phyloP scores from a whole-genome alignment of 1,284 basidiomycete genomes.

The Moesziomyces globuligerus region DNA sequence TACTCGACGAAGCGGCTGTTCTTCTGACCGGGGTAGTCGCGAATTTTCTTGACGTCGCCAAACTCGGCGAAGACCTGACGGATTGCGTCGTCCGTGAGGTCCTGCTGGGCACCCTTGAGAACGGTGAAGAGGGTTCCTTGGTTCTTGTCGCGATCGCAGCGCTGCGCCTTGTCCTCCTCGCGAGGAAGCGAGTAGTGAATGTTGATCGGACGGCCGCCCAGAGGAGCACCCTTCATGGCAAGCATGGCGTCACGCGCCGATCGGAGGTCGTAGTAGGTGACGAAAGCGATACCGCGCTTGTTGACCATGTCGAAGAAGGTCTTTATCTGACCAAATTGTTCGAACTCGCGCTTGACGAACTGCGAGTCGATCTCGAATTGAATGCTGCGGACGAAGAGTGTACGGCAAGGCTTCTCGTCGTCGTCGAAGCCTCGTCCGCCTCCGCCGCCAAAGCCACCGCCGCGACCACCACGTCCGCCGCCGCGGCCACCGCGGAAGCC shows the following conservation, averaged over 20 bases:
- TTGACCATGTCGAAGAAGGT: constrained; percentile 94
- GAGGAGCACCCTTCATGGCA: constrained; percentile 70
- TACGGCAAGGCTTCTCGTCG: constrained; percentile 90
- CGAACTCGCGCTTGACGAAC: constrained; percentile 78
- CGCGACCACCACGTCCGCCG: constrained; percentile 22
- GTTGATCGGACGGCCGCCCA: constrained; percentile 77
- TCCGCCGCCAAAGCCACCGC: constrained; percentile 26
- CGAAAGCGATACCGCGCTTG: constrained; percentile 95
- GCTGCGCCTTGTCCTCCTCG: constrained; percentile 78
- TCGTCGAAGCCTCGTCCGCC: constrained; percentile 31
- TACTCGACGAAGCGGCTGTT: constrained; percentile 48
- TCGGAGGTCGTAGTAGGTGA: constrained; percentile 91
- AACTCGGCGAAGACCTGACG: constrained; percentile 83
- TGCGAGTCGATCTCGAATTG: constrained; percentile 36
- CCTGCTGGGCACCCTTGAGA: constrained; percentile 75
- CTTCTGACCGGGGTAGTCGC: constrained; percentile 54
- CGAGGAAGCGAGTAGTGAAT: constrained; percentile 96
- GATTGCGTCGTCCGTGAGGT: constrained; percentile 84
- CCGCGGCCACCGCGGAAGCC: constrained; percentile 16
- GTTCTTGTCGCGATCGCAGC: constrained; percentile 85
- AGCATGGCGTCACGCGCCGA: constrained; percentile 90
- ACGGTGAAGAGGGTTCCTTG: constrained; percentile 87
- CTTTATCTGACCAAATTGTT: constrained; percentile 91
- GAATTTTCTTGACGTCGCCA: constrained; percentile 87
- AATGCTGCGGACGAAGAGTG: constrained; percentile 91